Percentiles rank a stretch among this genome's conserved stretches.
phyloP scores from a whole-genome alignment of 306 rosid species.

The Quercus variabilis region DNA sequence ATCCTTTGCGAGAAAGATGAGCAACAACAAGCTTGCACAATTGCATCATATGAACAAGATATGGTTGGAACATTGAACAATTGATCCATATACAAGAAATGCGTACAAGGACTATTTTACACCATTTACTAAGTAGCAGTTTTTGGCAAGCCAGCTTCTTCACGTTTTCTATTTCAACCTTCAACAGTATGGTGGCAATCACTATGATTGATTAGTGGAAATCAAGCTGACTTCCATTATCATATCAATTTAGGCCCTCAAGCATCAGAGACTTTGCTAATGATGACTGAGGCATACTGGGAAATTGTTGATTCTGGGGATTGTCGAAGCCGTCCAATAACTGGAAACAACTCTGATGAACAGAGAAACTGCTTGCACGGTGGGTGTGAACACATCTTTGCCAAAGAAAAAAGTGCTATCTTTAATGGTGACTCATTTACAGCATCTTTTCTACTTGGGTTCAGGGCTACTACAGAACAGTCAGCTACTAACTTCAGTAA shows the following conservation, averaged over 20 bases:
- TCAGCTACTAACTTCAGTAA: conserved; percentile 76
- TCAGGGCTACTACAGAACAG: conserved; percentile 60
- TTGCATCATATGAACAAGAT: background rate
- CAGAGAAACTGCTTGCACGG: conserved; percentile 76
- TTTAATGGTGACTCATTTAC: conserved; percentile 83
- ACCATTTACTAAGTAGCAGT: background rate
- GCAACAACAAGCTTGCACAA: too few species aligned
- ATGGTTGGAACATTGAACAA: background rate
- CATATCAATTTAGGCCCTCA: conserved; percentile 22
- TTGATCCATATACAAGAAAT: background rate
- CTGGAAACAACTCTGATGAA: conserved; percentile 72
- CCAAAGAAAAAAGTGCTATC: conserved; percentile 83
- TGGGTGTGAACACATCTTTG: conserved; percentile 88
- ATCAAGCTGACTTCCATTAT: background rate
- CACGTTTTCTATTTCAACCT: too few species aligned
- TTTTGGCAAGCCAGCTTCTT: background rate
- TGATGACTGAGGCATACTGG: conserved; percentile 58
- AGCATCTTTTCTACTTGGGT: conserved; percentile 62
- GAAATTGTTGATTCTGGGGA: conserved; percentile 80
- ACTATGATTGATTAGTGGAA: background rate
- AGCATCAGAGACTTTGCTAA: conserved; percentile 60
- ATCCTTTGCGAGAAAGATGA: too few species aligned
- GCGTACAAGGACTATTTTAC: background rate
- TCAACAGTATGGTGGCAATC: background rate
- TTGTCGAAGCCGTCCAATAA: conserved; percentile 67